Conservation (phyloP, 164 flowering plant genomes). For the Umbellularia californica region DNA sequence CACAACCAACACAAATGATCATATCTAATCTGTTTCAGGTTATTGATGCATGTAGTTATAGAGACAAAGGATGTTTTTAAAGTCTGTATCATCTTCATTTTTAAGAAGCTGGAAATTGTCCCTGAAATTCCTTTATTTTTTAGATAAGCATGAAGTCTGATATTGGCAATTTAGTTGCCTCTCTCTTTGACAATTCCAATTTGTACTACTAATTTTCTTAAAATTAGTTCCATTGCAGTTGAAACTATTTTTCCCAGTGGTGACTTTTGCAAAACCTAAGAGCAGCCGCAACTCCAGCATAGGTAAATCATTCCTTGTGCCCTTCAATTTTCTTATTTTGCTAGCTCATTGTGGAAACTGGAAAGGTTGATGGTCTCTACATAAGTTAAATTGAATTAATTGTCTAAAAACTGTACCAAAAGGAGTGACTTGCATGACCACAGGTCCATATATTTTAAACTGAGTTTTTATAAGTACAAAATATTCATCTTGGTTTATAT, state of each 20-base stretch:
- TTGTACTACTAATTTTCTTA: background rate
- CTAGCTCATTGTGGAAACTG: background rate
- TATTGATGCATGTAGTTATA: background rate
- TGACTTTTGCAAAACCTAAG: constrained; percentile 96
- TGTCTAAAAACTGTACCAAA: too few species aligned
- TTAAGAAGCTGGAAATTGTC: too few species aligned
- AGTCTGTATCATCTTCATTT: too few species aligned
- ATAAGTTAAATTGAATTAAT: too few species aligned
- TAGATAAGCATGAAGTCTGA: too few species aligned
- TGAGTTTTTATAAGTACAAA: too few species aligned
- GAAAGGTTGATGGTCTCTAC: too few species aligned
- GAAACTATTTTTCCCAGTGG: constrained; percentile 66
- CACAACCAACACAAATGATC: background rate
- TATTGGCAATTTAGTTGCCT: background rate
- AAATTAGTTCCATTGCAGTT: constrained; percentile 51
- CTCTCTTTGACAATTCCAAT: background rate
- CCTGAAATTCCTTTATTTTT: too few species aligned
- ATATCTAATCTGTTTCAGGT: background rate
- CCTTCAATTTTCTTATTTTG: background rate
- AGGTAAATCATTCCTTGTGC: constrained; percentile 41
- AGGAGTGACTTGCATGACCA: too few species aligned
- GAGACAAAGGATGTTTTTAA: background rate
- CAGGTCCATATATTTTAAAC: too few species aligned
- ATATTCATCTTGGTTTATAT: too few species aligned
- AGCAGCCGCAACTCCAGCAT: constrained; percentile 99